Evolutionary conservation across 176 grass and related monocot species (phyloP).

Genomic region (Areca catechu): DNA sequence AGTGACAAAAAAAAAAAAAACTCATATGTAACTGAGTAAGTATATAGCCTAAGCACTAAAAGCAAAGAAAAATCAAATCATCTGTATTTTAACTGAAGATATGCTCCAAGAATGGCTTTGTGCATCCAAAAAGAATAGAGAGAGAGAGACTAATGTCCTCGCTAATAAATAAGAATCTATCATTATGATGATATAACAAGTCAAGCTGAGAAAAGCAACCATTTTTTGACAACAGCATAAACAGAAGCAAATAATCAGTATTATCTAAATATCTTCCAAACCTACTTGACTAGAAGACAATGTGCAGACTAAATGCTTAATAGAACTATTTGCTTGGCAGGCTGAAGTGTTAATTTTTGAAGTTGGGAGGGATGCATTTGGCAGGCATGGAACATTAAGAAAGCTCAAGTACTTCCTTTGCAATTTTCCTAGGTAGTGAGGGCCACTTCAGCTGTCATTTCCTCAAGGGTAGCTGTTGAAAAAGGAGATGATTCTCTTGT

Average conservation of each 20-base stretch:
- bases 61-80: background rate
- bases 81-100: background rate
- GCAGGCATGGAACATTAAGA: background rate
- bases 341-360: background rate
- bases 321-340: background rate
- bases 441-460: conserved; percentile 7
- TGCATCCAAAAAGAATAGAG: background rate
- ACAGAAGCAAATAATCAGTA: too few species aligned
- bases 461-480: background rate
- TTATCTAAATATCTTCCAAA: too few species aligned
- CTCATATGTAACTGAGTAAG: background rate
- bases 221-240: too few species aligned
- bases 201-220: too few species aligned
- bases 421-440: background rate
- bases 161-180: too few species aligned
- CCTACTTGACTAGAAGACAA: background rate
- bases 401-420: background rate
- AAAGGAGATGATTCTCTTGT: background rate
- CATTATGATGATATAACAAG: too few species aligned
- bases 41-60: background rate
- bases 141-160: too few species aligned
- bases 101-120: background rate
- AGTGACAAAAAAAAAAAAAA: background rate
- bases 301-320: background rate
- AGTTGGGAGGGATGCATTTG: background rate